Conservation (phyloP, 2,329 filamentous ascomycete species). For the Nemania sp. region DNA sequence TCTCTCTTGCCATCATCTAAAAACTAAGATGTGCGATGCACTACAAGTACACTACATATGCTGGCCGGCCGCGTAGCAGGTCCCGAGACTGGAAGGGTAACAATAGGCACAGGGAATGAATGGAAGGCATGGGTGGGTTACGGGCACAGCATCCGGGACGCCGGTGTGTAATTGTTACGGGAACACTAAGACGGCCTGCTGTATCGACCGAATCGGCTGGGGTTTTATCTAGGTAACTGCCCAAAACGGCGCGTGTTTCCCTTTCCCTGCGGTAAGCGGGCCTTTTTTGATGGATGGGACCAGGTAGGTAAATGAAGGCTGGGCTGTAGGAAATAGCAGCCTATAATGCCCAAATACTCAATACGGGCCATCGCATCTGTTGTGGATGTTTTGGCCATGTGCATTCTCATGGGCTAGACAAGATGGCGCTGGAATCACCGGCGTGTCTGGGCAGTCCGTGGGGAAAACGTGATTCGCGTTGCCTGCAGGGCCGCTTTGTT, state of each 20-base stretch:
- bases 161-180: constrained; percentile 3
- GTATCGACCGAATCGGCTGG: neutral
- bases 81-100: constrained; percentile 21
- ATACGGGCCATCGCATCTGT: neutral
- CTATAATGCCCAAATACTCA: neutral
- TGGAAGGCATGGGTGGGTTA: neutral
- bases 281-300: too few relatives aligned
- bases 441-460: constrained; percentile 24
- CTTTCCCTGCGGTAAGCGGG: neutral
- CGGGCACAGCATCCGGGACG: neutral
- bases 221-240: neutral
- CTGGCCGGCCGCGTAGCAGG: constrained; percentile 15
- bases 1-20: constrained; percentile 4
- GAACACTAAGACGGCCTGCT: neutral
- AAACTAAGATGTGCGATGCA: neutral
- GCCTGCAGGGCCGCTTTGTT: constrained; percentile 27
- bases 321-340: neutral
- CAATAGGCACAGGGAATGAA: neutral
- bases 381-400: neutral
- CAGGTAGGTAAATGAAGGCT: too few relatives aligned
- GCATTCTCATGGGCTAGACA: constrained; percentile 3
- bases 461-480: constrained; percentile 28
- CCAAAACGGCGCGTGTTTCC: neutral
- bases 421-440: constrained; percentile 12
- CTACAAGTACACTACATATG: neutral